Base-by-base conservation (phyloP, 169 alveolate genomes). In the Babesia bigemina region DNA sequence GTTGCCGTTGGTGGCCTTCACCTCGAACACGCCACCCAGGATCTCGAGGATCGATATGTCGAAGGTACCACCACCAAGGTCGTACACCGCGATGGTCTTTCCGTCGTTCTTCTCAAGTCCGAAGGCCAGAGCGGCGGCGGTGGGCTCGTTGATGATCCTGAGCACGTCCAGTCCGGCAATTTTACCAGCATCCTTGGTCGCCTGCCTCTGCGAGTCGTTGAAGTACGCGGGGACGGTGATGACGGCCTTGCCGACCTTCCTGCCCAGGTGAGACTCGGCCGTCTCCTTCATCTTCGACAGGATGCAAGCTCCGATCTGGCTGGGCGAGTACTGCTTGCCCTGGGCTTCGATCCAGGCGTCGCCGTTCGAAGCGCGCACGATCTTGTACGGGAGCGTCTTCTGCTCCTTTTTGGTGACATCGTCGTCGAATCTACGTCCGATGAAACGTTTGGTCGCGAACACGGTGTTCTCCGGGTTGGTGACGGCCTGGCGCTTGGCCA, bases 111-210 rank as follows among this genome's bases (percentile, higher is more conserved):
- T 96, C 71, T 98, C 99, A 75, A 96, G 89, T 39, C 99, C 99
- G 86, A 94, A 97, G 17, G 99, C 99, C 77, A 97, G 88, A 1
- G 99, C 99, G 48, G 99, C 99, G 26, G 99, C 99, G 2, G 99
- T 97, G 29, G 99, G 99, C 91, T 98, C 99, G 92, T 98, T 98
- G 79, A 98, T 97, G 84, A 97, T 98, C 72, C 99, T 94, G 73
- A 93, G 79, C 17, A 86, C 99, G 44, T 95, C 96, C 53, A 97
- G 90, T 21, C 98, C 98, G 17, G 99, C 97, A 70, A 97, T 97
- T 69, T 93, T 92, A 29, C 99, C 99, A 11, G 99, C 99, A 85
- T 97, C 99, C 85, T 96, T 97, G 16, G 99, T 97, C 44, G 98
- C 98, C 90, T 97, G 98, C 83, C 99, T 93, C 87, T 97, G 97